Percentiles rank a stretch among this genome's conserved stretches.
Evolutionary conservation across 2,329 filamentous ascomycete species (phyloP).

Genomic region (Aspergillus ochraceoroseus): DNA sequence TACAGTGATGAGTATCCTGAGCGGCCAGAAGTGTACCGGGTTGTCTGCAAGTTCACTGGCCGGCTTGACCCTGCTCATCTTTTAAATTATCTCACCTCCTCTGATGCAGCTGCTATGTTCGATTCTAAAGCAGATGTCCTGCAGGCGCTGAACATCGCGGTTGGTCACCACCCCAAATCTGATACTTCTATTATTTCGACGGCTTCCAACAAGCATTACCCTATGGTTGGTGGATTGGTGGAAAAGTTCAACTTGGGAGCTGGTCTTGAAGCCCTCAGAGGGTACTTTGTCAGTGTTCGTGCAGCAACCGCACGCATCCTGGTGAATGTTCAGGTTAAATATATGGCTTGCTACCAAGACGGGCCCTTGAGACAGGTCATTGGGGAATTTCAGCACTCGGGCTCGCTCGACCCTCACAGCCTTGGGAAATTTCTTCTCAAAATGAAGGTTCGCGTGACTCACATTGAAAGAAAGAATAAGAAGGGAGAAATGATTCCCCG

Average conservation of each 20-base stretch:
- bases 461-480: conserved; percentile 38
- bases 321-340: conserved; percentile 60
- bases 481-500: conserved; percentile 32
- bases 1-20: conserved; percentile 34
- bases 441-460: conserved; percentile 40
- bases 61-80: conserved; percentile 41
- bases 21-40: conserved; percentile 33
- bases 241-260: conserved; percentile 43
- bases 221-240: conserved; percentile 30
- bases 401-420: conserved; percentile 20
- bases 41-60: conserved; percentile 34
- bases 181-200: conserved; percentile 42
- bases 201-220: conserved; percentile 53
- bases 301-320: conserved; percentile 55
- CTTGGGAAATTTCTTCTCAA: conserved; percentile 38
- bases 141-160: conserved; percentile 56
- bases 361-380: conserved; percentile 42
- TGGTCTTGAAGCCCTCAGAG: conserved; percentile 55
- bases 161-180: conserved; percentile 46
- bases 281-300: conserved; percentile 59
- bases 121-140: conserved; percentile 49
- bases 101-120: conserved; percentile 36
- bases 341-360: conserved; percentile 54
- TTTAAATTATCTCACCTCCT: conserved; percentile 42
- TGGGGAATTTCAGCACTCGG: conserved; percentile 24